Evolutionary conservation across 1,284 basidiomycete species (phyloP).

Genomic region (Retiboletus flavoniger): DNA sequence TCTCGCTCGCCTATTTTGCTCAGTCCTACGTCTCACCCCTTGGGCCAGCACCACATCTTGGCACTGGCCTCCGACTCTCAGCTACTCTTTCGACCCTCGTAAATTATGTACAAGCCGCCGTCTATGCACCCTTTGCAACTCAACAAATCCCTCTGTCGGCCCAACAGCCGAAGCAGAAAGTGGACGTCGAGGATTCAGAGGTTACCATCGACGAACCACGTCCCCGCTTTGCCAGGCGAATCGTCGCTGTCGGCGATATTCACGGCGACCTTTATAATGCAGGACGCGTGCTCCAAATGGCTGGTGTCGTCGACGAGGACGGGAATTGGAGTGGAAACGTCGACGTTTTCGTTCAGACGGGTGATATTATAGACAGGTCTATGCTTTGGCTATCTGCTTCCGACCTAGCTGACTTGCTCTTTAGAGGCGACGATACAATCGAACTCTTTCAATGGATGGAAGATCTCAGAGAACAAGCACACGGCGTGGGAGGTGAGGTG

Average conservation of each 20-base stretch:
- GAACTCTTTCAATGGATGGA: constrained; percentile 83
- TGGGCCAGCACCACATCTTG: constrained; percentile 35
- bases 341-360: constrained; percentile 88
- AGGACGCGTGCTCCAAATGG: constrained; percentile 70
- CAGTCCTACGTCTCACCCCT: constrained; percentile 35
- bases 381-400: constrained; percentile 17
- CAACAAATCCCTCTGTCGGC: constrained; percentile 18
- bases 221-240: constrained; percentile 36
- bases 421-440: constrained; percentile 85
- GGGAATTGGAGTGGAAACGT: constrained; percentile 76
- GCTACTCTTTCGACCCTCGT: constrained; percentile 28
- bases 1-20: constrained; percentile 33
- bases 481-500: constrained; percentile 65
- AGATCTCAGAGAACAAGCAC: constrained; percentile 73
- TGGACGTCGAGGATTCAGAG: constrained; percentile 13
- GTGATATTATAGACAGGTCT: constrained; percentile 87
- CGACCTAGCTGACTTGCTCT: constrained; percentile 9
- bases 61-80: constrained; percentile 22
- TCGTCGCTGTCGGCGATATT: constrained; percentile 68
- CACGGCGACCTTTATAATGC: constrained; percentile 67
- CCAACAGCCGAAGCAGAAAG: constrained; percentile 6
- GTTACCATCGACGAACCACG: constrained; percentile 24
- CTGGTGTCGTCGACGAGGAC: constrained; percentile 65
- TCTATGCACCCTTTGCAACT: constrained; percentile 20
- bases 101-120: constrained; percentile 24